Evolutionary conservation across 176 grass and related monocot genomes (phyloP), one percentile per base, ranked within the genome.

Genomic region (Musa beccarii): DNA sequence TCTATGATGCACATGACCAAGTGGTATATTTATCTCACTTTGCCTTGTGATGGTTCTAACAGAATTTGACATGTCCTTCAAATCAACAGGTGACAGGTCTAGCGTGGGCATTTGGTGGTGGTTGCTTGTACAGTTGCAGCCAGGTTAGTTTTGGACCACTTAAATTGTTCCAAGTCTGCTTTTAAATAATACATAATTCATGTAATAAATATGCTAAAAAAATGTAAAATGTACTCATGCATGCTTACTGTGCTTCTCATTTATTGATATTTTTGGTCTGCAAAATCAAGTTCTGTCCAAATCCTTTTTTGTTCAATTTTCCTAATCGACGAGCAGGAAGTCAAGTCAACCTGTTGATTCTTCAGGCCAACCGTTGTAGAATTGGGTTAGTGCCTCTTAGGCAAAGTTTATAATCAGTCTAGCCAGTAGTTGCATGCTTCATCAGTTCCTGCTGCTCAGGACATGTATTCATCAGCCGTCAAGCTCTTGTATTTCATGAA

Each of bases 71-170:
- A 63, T 76, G 59, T 28, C 76, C 68, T 65, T 71, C 43, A 62
- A 54, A 72, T 53, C 53, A 68, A 80, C 77, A 97, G 90, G 94
- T 93, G 79, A 97, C 85, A 76, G 94, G 90, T 87, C 83, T 97
- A 78, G 79, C 74, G 71, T 97, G 89, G 87, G 85, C 79, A 75
- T 90, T 86, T 65, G 74, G 91, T 85, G 90, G 94, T 51, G 70
- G 68, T 75, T 91, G 86, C 85, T 83, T 97, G 71, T 97, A 93
- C 76, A 88, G 84, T 80, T 97, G 90, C 81, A 89, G 93, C 61
- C 86, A 97, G 93, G 93, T 97, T 75, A 20, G 34, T 80, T 90
- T 75, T 21, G 19, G 7, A 28, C 59, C n/a, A 52, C 22, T 51
- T 65, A 63, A 13, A 79, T 7, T 13, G 13, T 49, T 9, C 11